Percentiles rank a stretch among this genome's conserved stretches.
Conservation (phyloP, 1,139 yeast species). For the Kodamaea anthophila region DNA sequence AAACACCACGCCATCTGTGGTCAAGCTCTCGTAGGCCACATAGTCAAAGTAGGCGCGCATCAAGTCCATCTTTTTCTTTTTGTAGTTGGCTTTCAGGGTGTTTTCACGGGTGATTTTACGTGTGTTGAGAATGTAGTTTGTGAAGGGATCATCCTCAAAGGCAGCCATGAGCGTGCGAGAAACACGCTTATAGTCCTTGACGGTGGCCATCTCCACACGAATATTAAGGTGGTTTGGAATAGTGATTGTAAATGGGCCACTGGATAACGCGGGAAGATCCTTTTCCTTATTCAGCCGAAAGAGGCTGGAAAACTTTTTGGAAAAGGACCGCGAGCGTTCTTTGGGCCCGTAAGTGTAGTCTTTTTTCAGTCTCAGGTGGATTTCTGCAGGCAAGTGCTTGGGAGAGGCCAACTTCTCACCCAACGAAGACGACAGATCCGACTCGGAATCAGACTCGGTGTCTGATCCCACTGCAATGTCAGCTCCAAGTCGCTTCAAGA, state of each 20-base stretch:
- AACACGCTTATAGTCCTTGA: slow-evolving; percentile 33
- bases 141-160: slow-evolving; percentile 38
- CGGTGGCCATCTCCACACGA: slow-evolving; percentile 24
- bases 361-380: slow-evolving; percentile 12
- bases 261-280: slow-evolving; percentile 6
- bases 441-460: slow-evolving; percentile 2
- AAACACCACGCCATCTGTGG: slow-evolving; percentile 27
- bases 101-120: slow-evolving; percentile 16
- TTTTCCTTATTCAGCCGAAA: slow-evolving; percentile 1
- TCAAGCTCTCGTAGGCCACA: slow-evolving; percentile 30
- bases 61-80: slow-evolving; percentile 28
- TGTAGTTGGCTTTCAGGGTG: slow-evolving; percentile 13
- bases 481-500: slow-evolving; percentile 7
- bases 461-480: slow-evolving; percentile 5
- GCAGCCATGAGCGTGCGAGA: slow-evolving; percentile 35
- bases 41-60: slow-evolving; percentile 33
- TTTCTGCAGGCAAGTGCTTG: slow-evolving; percentile 5
- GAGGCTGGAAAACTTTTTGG: slow-evolving; percentile 1
- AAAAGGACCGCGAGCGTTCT: slow-evolving; percentile 3
- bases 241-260: slow-evolving; percentile 7
- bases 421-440: slow-evolving; percentile 3
- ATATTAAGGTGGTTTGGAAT: slow-evolving; percentile 21
- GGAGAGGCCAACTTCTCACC: slow-evolving; percentile 7
- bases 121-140: slow-evolving; percentile 35
- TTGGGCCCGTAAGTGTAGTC: slow-evolving; percentile 5